Base-by-base conservation (phyloP, 306 rosid species). In the Vigna mungo region DNA sequence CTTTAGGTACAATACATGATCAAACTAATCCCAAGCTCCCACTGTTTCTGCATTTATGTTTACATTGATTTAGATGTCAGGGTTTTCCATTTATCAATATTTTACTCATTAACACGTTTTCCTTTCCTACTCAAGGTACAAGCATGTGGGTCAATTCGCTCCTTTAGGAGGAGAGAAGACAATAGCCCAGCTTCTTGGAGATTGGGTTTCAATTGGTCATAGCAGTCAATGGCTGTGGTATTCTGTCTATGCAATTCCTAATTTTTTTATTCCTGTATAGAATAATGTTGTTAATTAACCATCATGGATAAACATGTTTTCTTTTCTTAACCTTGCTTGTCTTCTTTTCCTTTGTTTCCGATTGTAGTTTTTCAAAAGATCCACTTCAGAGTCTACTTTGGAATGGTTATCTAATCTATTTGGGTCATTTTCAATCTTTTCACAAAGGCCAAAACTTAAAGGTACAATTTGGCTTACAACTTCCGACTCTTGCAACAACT, bases 191-290 rank as follows among this genome's bases (percentile, higher is more conserved):
- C 97, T 95, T 84, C 98, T 97, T 9, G 97, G 97, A 23, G 99
- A 95, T 83, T 91, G 97, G 92, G 97, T 95, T 37, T 95, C 97
- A 27, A 92, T 95, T 61, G 99, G 99, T 54, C 91, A 85, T 60
- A 95, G 99, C 88, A 83, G 88, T 66, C 99, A 95, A 85, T 95
- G 99, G 99, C 86, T 92, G 43, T 95, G 99, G 99, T 95, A 95
- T 83, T 95, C 97, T 77, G 96, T 92, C 47, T 95, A 95, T 80
- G 94, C 18, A 46, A 52, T 71, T 79, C 46, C 60, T 47, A 27
- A 17, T 74, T 65, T 78, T 41, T 85, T 10, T 41, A 7, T 34
- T 49, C 32, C 17, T 77, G 17, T 25, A 37, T 2, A 25, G 2
- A 32, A 32, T 37, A 9, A 23, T 51, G 41, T 21, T 67, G 37